These are phyloP conservation scores for Pseudonitzschia pungens DNA, from an alignment of 108 stramenopile genomes.

Conservation along the genomic window DNA sequence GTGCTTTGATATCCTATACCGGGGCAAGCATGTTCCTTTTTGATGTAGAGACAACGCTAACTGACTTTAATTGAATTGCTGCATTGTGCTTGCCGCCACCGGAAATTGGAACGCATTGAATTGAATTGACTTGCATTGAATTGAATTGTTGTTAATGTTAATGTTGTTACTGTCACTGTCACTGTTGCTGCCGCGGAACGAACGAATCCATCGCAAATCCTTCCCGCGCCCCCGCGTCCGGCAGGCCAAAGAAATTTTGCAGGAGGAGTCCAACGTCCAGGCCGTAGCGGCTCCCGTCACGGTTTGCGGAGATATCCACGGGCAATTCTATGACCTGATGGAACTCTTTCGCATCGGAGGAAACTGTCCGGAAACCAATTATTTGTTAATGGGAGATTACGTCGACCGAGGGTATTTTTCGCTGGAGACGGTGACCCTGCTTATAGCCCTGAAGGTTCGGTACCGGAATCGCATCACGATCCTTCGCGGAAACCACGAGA, in stretches of 20 bases:
- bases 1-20: no score
- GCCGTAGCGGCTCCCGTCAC: slow-evolving; percentile 91
- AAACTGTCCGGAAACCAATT: slow-evolving; percentile 82
- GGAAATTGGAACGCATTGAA: no score
- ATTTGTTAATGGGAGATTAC: slow-evolving; percentile 93
- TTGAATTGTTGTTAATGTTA: no score
- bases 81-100: no score
- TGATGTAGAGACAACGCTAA: no score
- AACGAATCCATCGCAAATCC: no score
- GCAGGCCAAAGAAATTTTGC: slow-evolving; percentile 65
- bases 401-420: slow-evolving; percentile 94
- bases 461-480: slow-evolving; percentile 88
- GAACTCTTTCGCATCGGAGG: slow-evolving; percentile 85
- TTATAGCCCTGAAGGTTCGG: slow-evolving; percentile 87
- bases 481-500: slow-evolving; percentile 93
- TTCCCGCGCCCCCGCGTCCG: no score
- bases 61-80: no score
- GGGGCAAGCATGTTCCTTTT: no score
- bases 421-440: slow-evolving; percentile 89
- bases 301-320: slow-evolving; percentile 92
- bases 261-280: slow-evolving; percentile 85
- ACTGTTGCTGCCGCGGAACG: no score
- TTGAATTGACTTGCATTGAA: no score
- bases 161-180: no score
- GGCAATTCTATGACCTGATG: slow-evolving; percentile 93